A percentile compares a stretch with the other conserved stretches of the same genome.
Evolutionary conservation across 164 flowering plant genomes (phyloP).

Genomic region (Protea cynaroides): DNA sequence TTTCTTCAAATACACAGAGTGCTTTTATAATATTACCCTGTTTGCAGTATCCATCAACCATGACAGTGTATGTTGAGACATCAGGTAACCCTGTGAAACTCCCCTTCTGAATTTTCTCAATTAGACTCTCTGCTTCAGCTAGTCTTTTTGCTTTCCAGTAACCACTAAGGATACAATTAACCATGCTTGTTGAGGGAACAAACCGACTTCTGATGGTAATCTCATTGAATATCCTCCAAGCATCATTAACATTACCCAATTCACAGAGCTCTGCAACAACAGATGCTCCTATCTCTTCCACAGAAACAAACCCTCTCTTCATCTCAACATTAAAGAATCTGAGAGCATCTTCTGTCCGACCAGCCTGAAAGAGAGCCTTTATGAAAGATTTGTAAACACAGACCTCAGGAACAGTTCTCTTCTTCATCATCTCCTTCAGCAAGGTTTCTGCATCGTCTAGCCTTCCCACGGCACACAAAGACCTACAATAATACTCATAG

Average conservation of each 20-base stretch:
- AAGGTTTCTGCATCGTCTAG: constrained; percentile 32
- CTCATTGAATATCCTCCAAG: constrained; percentile 23
- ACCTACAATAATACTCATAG: constrained; percentile 32
- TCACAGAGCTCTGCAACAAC: constrained; percentile 25
- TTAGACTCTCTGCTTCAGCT: constrained; percentile 26
- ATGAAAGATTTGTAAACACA: constrained; percentile 34
- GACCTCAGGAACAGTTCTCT: constrained; percentile 21
- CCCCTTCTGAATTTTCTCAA: constrained; percentile 24
- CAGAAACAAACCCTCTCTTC: constrained; percentile 25
- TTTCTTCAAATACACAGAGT: constrained; percentile 25
- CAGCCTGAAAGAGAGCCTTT: constrained; percentile 31
- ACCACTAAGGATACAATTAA: constrained; percentile 26
- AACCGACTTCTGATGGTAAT: constrained; percentile 5
- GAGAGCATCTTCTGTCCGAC: constrained; percentile 34
- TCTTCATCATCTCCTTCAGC: constrained; percentile 37
- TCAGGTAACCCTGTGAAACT: constrained; percentile 12
- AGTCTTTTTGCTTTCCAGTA: constrained; percentile 25
- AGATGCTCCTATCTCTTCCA: constrained; percentile 21
- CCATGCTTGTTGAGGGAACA: constrained; percentile 10
- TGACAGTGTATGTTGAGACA: constrained; percentile 16
- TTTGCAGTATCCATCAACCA: constrained; percentile 27
- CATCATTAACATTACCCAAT: constrained; percentile 27
- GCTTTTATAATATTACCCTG: constrained; percentile 21
- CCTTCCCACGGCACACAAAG: constrained; percentile 28
- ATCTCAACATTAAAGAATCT: constrained; percentile 26